A percentile compares a stretch with the other conserved stretches of the same genome.
phyloP scores from a whole-genome alignment of 331 rosid genomes.

The Malus hybrid region DNA sequence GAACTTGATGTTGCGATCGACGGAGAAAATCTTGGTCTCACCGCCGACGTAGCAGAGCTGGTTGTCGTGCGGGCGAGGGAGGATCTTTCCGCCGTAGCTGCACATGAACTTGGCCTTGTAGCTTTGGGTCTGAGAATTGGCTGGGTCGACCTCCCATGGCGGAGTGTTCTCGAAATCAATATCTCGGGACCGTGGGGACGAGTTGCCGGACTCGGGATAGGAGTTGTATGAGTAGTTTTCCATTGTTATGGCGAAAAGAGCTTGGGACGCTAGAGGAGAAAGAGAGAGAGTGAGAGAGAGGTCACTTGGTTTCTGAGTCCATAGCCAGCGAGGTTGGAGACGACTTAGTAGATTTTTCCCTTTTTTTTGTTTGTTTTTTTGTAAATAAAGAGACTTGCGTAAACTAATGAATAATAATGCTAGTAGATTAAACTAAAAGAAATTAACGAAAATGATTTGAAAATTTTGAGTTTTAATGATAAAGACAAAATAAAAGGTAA shows the following conservation, averaged over 20 bases:
- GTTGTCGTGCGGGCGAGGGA: slow-evolving; percentile 85
- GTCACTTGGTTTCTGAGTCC: background rate
- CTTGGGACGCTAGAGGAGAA: too few relatives aligned
- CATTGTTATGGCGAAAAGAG: slow-evolving; percentile 22
- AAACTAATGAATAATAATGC: too few relatives aligned
- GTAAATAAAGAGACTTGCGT: too few relatives aligned
- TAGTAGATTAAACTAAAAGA: too few relatives aligned
- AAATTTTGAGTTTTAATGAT: too few relatives aligned
- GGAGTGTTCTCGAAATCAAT: slow-evolving; percentile 77
- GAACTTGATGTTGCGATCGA: slow-evolving; percentile 62
- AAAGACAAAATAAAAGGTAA: too few relatives aligned
- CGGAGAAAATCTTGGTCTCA: slow-evolving; percentile 88
- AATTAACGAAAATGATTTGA: too few relatives aligned
- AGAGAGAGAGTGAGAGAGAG: background rate
- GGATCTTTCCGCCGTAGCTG: slow-evolving; percentile 93
- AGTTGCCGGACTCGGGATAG: slow-evolving; percentile 75
- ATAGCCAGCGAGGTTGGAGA: background rate
- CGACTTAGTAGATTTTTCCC: background rate
- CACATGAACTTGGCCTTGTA: slow-evolving; percentile 86
- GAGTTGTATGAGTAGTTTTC: slow-evolving; percentile 64
- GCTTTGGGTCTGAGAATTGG: slow-evolving; percentile 17
- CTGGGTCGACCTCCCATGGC: slow-evolving; percentile 49
- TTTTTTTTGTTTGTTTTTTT: too few relatives aligned
- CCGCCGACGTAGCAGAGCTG: slow-evolving; percentile 82
- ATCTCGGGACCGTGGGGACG: slow-evolving; percentile 84